Evolutionary conservation across 306 rosid species (phyloP).

Genomic region (Biancaea sappan): DNA sequence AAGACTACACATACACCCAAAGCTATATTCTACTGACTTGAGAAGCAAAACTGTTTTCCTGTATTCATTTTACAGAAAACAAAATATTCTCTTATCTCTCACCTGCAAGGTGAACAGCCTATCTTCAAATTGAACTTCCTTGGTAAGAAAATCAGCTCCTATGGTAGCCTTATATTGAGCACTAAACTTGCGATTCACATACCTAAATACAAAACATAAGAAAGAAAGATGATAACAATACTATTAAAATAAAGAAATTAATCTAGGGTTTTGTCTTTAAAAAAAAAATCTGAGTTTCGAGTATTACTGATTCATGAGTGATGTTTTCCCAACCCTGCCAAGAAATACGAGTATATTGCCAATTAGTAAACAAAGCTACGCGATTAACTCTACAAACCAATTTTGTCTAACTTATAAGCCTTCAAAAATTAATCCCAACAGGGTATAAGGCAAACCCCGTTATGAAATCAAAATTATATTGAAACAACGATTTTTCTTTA

Average conservation of each 20-base stretch:
- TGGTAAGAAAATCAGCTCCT: conserved; percentile 95
- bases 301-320: conserved; percentile 90
- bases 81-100: conserved; percentile 30
- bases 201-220: conserved; percentile 46
- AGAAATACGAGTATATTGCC: conserved; percentile 16
- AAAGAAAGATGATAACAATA: conserved; percentile 14
- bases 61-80: neutral
- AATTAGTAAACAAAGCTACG: conserved; percentile 15
- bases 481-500: too few relatives aligned
- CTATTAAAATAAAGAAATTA: neutral
- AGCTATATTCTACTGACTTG: neutral
- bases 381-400: conserved; percentile 20
- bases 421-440: neutral
- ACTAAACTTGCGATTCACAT: conserved; percentile 93
- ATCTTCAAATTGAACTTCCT: conserved; percentile 97
- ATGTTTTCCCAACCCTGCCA: conserved; percentile 97
- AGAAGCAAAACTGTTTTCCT: neutral
- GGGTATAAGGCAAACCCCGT: neutral
- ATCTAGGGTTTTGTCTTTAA: neutral
- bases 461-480: conserved; percentile 10
- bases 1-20: neutral
- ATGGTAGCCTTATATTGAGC: conserved; percentile 96
- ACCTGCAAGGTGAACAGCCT: conserved; percentile 96
- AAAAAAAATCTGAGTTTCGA: conserved; percentile 35
- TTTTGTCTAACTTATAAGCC: neutral